Conservation (phyloP, 495 filamentous ascomycete genomes). For the Penicillium canariense region DNA sequence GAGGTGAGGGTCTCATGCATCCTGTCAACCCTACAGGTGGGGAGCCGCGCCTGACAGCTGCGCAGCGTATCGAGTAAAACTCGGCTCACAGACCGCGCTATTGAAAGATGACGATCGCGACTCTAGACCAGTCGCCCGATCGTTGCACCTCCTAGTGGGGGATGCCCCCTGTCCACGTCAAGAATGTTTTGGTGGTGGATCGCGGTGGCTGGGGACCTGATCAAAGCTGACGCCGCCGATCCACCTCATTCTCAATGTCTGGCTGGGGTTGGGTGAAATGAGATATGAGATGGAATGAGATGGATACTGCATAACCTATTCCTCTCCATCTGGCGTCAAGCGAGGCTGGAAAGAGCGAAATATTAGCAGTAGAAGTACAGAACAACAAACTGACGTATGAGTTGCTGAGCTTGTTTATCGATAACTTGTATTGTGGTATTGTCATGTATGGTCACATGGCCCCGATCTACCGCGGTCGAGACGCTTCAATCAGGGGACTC, state of each 20-base stretch:
- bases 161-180: constrained; percentile 10
- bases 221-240: constrained; percentile 23
- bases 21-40: constrained; percentile 16
- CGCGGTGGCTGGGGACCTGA: constrained; percentile 29
- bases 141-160: constrained; percentile 13
- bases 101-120: constrained; percentile 22
- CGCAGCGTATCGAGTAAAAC: constrained; percentile 22
- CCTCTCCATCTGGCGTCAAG: not conserved
- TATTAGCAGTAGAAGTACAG: not conserved
- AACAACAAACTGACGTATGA: not conserved
- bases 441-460: constrained; percentile 19
- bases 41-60: constrained; percentile 18
- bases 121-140: constrained; percentile 22
- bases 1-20: constrained; percentile 10
- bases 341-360: not conserved
- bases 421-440: constrained; percentile 7
- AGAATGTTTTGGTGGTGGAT: constrained; percentile 23
- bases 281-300: constrained; percentile 3
- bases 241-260: constrained; percentile 21
- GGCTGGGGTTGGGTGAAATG: constrained; percentile 11
- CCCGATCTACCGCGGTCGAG: constrained; percentile 13
- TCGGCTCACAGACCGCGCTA: constrained; percentile 19
- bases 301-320: not conserved
- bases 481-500: constrained; percentile 20
- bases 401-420: constrained; percentile 13